These are phyloP conservation scores for Pisolithus thermaeus DNA, from an alignment of 1,284 basidiomycete genomes.

Conservation along the genomic window DNA sequence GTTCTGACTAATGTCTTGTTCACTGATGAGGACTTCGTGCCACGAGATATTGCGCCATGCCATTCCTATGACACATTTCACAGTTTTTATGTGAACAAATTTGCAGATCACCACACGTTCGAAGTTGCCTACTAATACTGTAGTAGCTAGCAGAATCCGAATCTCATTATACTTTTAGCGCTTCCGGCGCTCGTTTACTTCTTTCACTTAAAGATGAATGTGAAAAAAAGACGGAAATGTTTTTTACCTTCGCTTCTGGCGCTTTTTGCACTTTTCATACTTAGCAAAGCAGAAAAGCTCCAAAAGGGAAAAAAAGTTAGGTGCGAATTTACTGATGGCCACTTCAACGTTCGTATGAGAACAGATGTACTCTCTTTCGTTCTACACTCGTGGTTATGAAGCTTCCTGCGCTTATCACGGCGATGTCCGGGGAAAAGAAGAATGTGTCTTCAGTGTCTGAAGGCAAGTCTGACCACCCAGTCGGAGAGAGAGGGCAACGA, in stretches of 20 bases:
- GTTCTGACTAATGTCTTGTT: too few species aligned
- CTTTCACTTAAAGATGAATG: background rate
- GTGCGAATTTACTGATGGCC: background rate
- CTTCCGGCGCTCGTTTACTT: background rate
- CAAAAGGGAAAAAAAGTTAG: background rate
- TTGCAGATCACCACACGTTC: background rate
- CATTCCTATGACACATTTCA: constrained; percentile 2
- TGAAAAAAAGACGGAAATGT: too few species aligned
- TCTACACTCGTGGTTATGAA: too few species aligned
- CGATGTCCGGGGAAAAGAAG: too few species aligned
- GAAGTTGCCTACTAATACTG: background rate
- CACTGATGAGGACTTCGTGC: background rate
- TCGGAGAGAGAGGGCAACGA: too few species aligned
- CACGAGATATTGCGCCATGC: background rate
- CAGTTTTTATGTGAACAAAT: constrained; percentile 10
- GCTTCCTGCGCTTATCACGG: too few species aligned
- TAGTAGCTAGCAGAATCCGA: background rate
- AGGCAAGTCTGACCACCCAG: too few species aligned
- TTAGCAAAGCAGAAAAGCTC: background rate
- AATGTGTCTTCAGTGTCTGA: too few species aligned
- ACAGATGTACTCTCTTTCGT: too few species aligned
- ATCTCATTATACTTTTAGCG: background rate
- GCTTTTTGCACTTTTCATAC: background rate
- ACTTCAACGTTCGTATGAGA: too few species aligned
- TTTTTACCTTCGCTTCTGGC: too few species aligned